Evolutionary conservation across 495 filamentous ascomycete species (phyloP), one percentile per base, ranked within the genome.

Genomic region (Penicillium herquei): DNA sequence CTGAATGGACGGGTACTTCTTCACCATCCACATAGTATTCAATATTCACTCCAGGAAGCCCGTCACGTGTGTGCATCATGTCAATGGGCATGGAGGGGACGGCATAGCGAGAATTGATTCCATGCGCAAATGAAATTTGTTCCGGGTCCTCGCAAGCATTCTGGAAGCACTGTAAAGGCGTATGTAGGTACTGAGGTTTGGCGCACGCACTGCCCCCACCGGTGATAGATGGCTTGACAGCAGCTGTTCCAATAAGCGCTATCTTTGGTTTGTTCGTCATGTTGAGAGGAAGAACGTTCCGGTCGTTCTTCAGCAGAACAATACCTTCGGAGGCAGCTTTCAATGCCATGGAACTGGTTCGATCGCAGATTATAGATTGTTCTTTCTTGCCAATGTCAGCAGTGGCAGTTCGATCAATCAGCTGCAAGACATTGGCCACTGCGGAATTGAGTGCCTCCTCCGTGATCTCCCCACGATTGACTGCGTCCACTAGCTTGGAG

Each of bases 171-270:
- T 51, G 37, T 4, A 51, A 13, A 17, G 49, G 37, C 2, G 37
- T 51, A 14, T 41, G 16, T 1, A 42, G 1, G 18, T 51, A 51
- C 18, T 51, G 49, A 51, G 49, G 49, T 21, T 51, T 51, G n/a
- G 49, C 49, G n/a, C 49, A 51, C 12, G 49, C 49, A 51, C 42
- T 45, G 21, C 53, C 53, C 6, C 53, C 53, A 7, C 53, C 53
- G 1, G 21, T 32, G 2, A 49, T 40, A 34, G 37, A 41, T n/a
- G 53, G 53, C 16, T 12, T 49, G 43, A 35, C 10, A 17, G 53
- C 53, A 7, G 43, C 35, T 14, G 33, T 26, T 13, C 53, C 53
- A n/a, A 55, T 41, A 1, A 55, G 35, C 8, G 44, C 53, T 9
- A 55, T 14, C 9, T 39, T 48, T 10, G 30, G 16, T 13, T 41